Conservation (phyloP, 331 rosid genomes). For the Quercus phellos region DNA sequence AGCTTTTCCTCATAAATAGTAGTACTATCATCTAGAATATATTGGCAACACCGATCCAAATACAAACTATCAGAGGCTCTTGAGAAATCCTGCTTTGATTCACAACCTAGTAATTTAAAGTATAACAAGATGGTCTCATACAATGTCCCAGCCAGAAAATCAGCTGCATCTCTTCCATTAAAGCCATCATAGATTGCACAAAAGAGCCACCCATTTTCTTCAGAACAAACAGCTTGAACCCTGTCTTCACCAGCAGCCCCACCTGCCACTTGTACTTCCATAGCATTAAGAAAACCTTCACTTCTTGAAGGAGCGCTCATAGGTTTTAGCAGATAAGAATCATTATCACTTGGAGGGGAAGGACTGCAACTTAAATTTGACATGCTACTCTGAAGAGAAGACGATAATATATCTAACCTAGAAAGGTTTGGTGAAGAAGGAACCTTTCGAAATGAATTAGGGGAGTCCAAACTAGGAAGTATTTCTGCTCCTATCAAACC, state of each 20-base stretch:
- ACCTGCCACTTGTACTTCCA: slow-evolving; percentile 95
- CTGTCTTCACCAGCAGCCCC: slow-evolving; percentile 99
- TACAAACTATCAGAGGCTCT: slow-evolving; percentile 25
- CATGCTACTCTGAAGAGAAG: slow-evolving; percentile 72
- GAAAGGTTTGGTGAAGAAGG: slow-evolving; percentile 73
- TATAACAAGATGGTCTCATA: slow-evolving; percentile 72
- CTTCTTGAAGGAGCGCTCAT: slow-evolving; percentile 52
- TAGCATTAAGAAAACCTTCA: slow-evolving; percentile 69
- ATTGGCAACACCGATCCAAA: slow-evolving; percentile 33
- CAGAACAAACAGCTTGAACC: slow-evolving; percentile 98
- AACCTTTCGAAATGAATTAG: slow-evolving; percentile 80
- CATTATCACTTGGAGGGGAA: slow-evolving; percentile 53
- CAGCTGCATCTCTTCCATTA: slow-evolving; percentile 98
- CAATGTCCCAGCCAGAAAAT: slow-evolving; percentile 90
- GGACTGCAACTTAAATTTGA: slow-evolving; percentile 89
- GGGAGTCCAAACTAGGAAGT: slow-evolving; percentile 96
- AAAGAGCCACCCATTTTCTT: slow-evolving; percentile 95
- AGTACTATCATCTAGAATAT: slow-evolving; percentile 22
- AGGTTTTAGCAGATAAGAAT: slow-evolving; percentile 51
- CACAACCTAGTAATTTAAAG: slow-evolving; percentile 57
- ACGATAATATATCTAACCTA: slow-evolving; percentile 69
- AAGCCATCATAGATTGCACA: slow-evolving; percentile 96
- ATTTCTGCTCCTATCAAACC: slow-evolving; percentile 85
- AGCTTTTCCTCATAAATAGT: slow-evolving; percentile 21
- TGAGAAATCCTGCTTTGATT: slow-evolving; percentile 36